phyloP scores from a whole-genome alignment of 2,329 filamentous ascomycete species.

The Nemania diffusa region DNA sequence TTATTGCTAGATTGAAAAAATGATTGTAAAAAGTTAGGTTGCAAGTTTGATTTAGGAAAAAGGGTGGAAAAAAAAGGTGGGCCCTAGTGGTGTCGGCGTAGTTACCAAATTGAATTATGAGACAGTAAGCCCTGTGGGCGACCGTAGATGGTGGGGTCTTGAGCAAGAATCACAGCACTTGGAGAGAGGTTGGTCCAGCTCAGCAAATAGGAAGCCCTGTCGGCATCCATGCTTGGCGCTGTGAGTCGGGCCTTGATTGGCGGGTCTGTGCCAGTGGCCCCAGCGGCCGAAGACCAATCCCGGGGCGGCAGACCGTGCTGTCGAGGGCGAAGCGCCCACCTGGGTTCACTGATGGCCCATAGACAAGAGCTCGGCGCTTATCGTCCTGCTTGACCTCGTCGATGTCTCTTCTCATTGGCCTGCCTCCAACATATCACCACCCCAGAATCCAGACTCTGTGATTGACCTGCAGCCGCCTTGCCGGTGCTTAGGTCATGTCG shows the following conservation, averaged over 20 bases:
- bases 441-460: slow-evolving; percentile 42
- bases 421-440: slow-evolving; percentile 43
- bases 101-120: no score
- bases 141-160: slow-evolving; percentile 8
- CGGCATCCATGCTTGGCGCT: not conserved
- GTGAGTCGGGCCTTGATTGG: slow-evolving; percentile 26
- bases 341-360: slow-evolving; percentile 19
- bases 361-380: slow-evolving; percentile 47
- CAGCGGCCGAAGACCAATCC: slow-evolving; percentile 39
- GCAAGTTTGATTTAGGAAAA: no score
- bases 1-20: no score
- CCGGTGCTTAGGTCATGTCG: slow-evolving; percentile 32
- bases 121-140: no score
- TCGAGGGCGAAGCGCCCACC: slow-evolving; percentile 44
- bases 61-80: no score
- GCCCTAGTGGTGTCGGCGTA: no score
- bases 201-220: slow-evolving; percentile 16
- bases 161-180: slow-evolving; percentile 18
- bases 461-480: slow-evolving; percentile 47
- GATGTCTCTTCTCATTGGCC: slow-evolving; percentile 45
- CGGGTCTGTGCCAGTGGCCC: slow-evolving; percentile 25
- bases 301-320: slow-evolving; percentile 33
- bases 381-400: slow-evolving; percentile 37
- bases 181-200: slow-evolving; percentile 15
- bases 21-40: no score